phyloP scores from a whole-genome alignment of 208 protist species.

The Kentomonas sorsogonicus region DNA sequence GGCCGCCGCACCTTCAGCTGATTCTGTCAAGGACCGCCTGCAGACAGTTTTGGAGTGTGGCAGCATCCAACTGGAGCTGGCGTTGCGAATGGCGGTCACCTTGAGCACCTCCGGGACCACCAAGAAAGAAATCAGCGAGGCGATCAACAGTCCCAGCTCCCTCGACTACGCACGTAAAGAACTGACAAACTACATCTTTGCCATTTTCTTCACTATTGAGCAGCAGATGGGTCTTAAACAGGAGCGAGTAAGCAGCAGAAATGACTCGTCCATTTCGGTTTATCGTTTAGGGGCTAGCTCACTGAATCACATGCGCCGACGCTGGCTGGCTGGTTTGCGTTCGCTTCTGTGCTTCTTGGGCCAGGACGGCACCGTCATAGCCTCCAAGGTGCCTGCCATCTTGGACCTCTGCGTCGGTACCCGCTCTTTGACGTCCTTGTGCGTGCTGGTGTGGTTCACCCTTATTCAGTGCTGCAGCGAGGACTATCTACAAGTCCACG shows the following conservation, averaged over 20 bases:
- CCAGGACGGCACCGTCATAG: conserved; percentile 54
- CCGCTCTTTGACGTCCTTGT: neutral
- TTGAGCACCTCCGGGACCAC: too few species aligned
- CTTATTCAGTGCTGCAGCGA: conserved; percentile 52
- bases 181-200: too few species aligned
- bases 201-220: too few species aligned
- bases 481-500: conserved; percentile 62
- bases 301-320: conserved; percentile 28
- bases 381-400: conserved; percentile 76
- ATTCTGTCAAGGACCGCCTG: too few species aligned
- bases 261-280: neutral
- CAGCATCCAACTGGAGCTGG: too few species aligned
- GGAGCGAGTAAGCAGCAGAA: neutral
- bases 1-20: too few species aligned
- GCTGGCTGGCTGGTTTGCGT: conserved; percentile 66
- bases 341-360: conserved; percentile 67
- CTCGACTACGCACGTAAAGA: too few species aligned
- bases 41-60: too few species aligned
- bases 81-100: too few species aligned
- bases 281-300: neutral
- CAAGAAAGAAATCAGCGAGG: too few species aligned
- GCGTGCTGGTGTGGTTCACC: conserved; percentile 48
- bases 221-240: too few species aligned
- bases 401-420: conserved; percentile 41
- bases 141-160: too few species aligned